phyloP scores from a whole-genome alignment of 1,139 yeast species.

The Yamadazyma dushanensis region DNA sequence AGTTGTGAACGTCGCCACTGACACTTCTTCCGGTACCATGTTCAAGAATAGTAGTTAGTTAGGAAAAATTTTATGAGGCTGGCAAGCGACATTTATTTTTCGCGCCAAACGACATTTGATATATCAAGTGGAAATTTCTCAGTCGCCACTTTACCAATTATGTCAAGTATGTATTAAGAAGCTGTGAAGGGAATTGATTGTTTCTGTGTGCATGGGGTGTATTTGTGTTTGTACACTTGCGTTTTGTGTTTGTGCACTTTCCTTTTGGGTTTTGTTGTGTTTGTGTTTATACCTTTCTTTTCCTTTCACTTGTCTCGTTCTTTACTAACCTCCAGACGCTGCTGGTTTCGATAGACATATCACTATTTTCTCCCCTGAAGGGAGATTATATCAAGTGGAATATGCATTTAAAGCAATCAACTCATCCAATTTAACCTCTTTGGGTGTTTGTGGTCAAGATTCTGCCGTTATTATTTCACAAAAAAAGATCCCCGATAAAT shows the following conservation, averaged over 20 bases:
- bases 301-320: neutral
- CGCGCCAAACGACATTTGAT: conserved; percentile 1
- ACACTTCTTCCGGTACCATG: conserved; percentile 3
- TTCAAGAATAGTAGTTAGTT: too few species aligned
- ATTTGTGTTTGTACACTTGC: too few species aligned
- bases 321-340: conserved; percentile 43
- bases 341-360: conserved; percentile 98
- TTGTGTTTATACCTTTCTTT: neutral
- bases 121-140: neutral
- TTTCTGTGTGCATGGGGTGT: too few species aligned
- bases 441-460: conserved; percentile 85
- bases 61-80: neutral
- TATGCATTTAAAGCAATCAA: conserved; percentile 98
- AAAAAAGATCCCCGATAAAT: conserved; percentile 93
- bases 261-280: too few species aligned
- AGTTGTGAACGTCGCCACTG: conserved; percentile 31
- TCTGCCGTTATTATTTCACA: conserved; percentile 91
- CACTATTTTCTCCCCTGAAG: conserved; percentile 97
- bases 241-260: too few species aligned
- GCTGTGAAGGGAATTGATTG: too few species aligned
- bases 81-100: neutral
- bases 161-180: conserved; percentile 18
- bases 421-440: conserved; percentile 83
- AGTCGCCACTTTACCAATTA: conserved; percentile 6
- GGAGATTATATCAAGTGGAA: conserved; percentile 94